These are phyloP conservation scores for Protea cynaroides DNA, from an alignment of 164 flowering plant genomes.

Conservation along the genomic window DNA sequence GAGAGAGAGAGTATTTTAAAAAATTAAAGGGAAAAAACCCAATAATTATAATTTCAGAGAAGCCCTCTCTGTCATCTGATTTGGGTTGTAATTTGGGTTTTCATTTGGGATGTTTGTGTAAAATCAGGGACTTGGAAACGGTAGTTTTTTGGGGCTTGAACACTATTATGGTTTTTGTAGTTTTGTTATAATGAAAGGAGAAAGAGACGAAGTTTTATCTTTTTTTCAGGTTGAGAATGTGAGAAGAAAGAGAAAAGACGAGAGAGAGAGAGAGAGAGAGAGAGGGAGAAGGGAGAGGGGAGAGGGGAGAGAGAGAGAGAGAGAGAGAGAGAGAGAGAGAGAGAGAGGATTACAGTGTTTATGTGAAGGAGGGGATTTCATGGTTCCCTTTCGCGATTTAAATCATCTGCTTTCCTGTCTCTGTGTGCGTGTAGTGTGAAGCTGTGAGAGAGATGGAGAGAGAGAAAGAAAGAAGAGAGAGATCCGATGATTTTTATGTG, in stretches of 20 bases:
- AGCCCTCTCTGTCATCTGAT: background rate
- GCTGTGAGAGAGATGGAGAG: background rate
- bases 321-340: background rate
- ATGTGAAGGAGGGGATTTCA: slow-evolving; percentile 31
- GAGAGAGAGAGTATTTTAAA: background rate
- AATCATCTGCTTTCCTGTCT: background rate
- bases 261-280: background rate
- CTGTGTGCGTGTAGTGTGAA: background rate
- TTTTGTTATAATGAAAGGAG: background rate
- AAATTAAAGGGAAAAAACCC: too few species aligned
- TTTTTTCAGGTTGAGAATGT: background rate
- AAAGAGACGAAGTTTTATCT: background rate
- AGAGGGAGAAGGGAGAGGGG: background rate
- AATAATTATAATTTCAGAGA: too few species aligned
- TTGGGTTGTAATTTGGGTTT: background rate
- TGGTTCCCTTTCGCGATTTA: slow-evolving; percentile 29
- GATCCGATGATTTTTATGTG: slow-evolving; percentile 5
- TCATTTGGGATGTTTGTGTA: background rate
- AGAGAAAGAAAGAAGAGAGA: background rate
- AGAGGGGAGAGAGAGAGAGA: background rate
- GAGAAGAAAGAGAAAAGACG: background rate
- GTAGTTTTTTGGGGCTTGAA: background rate
- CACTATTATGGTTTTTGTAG: background rate
- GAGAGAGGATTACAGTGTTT: slow-evolving; percentile 9
- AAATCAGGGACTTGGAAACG: background rate